Evolutionary conservation across 139 green algal genomes (phyloP).

Genomic region (Tetraselmis chui): DNA sequence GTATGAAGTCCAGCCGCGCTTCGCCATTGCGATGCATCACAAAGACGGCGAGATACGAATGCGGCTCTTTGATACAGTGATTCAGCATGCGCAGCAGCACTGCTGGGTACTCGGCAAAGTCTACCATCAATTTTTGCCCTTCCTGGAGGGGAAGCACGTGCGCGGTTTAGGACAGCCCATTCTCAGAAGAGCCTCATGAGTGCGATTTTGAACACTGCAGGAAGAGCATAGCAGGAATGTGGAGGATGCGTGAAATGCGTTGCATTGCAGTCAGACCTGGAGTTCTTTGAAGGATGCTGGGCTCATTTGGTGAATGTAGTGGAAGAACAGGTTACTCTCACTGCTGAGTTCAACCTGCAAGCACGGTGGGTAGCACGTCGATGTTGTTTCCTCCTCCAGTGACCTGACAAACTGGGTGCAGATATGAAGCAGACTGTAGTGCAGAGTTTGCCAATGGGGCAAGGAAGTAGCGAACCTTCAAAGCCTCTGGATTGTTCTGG

Average conservation of each 20-base stretch:
- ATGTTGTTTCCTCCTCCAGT: background rate
- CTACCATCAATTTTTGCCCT: conserved; percentile 59
- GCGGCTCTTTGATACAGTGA: conserved; percentile 49
- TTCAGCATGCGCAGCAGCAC: conserved; percentile 57
- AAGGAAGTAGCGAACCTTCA: conserved; percentile 24
- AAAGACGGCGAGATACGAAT: conserved; percentile 48
- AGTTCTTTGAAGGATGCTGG: conserved; percentile 36
- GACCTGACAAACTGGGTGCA: background rate
- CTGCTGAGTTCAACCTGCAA: conserved; percentile 50
- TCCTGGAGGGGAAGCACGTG: too few relatives aligned
- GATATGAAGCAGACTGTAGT: too few relatives aligned
- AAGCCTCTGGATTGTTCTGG: conserved; percentile 18
- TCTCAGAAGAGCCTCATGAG: conserved; percentile 1
- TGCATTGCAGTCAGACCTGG: conserved; percentile 17
- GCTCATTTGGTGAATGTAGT: conserved; percentile 49
- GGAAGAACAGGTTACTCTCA: conserved; percentile 67
- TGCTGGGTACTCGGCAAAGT: conserved; percentile 47
- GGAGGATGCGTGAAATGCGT: background rate
- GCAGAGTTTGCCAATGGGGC: too few relatives aligned
- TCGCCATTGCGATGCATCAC: conserved; percentile 45
- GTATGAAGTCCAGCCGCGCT: conserved; percentile 55
- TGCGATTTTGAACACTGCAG: background rate
- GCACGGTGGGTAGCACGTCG: background rate
- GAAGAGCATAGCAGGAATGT: background rate
- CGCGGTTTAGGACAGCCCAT: too few relatives aligned